phyloP scores from a whole-genome alignment of 306 rosid species.

The Rosa rugosa region DNA sequence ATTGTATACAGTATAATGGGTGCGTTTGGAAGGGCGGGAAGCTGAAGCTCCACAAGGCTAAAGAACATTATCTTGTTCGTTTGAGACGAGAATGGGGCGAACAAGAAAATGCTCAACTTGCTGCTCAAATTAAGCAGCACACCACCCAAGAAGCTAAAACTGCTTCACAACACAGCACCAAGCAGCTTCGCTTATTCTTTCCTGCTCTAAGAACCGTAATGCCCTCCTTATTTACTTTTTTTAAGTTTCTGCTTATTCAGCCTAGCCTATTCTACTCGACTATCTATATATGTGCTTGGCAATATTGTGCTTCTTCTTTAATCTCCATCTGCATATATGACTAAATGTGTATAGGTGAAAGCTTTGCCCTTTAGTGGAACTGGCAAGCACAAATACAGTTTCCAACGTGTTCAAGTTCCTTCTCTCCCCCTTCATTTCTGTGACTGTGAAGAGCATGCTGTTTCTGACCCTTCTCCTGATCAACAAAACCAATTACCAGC shows the following conservation, averaged over 20 bases:
- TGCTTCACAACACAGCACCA: slow-evolving; percentile 22
- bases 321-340: neutral
- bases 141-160: slow-evolving; percentile 7
- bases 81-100: slow-evolving; percentile 67
- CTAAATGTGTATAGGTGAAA: slow-evolving; percentile 55
- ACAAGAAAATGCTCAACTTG: slow-evolving; percentile 26
- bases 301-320: neutral
- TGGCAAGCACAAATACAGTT: slow-evolving; percentile 91
- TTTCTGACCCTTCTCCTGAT: slow-evolving; percentile 23
- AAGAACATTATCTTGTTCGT: slow-evolving; percentile 62
- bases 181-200: slow-evolving; percentile 56
- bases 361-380: slow-evolving; percentile 79
- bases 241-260: neutral
- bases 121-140: neutral
- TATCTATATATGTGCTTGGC: neutral
- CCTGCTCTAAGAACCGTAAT: slow-evolving; percentile 69
- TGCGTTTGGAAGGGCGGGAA: slow-evolving; percentile 93
- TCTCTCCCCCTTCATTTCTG: slow-evolving; percentile 77
- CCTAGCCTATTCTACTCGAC: neutral
- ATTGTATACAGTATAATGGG: slow-evolving; percentile 68
- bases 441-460: slow-evolving; percentile 87
- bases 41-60: slow-evolving; percentile 81
- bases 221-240: neutral
- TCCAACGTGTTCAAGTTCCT: slow-evolving; percentile 71
- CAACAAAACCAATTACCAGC: neutral